These are phyloP conservation scores for Ulmus americana DNA, from an alignment of 331 rosid genomes.

Conservation along the genomic window DNA sequence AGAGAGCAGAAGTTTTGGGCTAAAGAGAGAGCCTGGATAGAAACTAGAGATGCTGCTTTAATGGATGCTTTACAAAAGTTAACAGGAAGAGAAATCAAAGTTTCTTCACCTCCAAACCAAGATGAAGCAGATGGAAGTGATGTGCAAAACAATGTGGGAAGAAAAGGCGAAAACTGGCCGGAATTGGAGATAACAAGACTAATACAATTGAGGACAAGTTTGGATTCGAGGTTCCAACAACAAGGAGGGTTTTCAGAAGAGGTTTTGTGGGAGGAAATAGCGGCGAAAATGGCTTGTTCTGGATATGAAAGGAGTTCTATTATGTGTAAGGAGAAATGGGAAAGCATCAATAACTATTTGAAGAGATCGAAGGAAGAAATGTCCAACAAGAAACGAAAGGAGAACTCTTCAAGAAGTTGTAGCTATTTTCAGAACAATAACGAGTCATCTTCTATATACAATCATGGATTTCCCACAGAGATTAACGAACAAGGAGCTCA, in stretches of 20 bases:
- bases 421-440: slow-evolving; percentile 38
- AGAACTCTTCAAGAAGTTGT: slow-evolving; percentile 37
- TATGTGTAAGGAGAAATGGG: slow-evolving; percentile 56
- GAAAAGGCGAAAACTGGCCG: slow-evolving; percentile 40
- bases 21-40: slow-evolving; percentile 83
- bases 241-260: slow-evolving; percentile 46
- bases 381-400: slow-evolving; percentile 60
- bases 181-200: slow-evolving; percentile 48
- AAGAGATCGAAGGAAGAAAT: slow-evolving; percentile 26
- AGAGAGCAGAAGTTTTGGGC: slow-evolving; percentile 79
- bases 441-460: slow-evolving; percentile 35
- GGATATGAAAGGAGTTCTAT: slow-evolving; percentile 52
- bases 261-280: slow-evolving; percentile 55
- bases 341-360: slow-evolving; percentile 29
- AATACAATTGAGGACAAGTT: slow-evolving; percentile 36
- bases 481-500: slow-evolving; percentile 33
- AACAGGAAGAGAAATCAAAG: slow-evolving; percentile 41
- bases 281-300: slow-evolving; percentile 46
- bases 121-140: slow-evolving; percentile 54
- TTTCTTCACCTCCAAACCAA: slow-evolving; percentile 26
- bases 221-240: slow-evolving; percentile 37
- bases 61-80: slow-evolving; percentile 70
- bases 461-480: slow-evolving; percentile 32
- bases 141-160: slow-evolving; percentile 28
- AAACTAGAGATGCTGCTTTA: slow-evolving; percentile 68